Evolutionary conservation across 2,329 filamentous ascomycete genomes (phyloP).

Genomic region (Aspergillus amoenus): DNA sequence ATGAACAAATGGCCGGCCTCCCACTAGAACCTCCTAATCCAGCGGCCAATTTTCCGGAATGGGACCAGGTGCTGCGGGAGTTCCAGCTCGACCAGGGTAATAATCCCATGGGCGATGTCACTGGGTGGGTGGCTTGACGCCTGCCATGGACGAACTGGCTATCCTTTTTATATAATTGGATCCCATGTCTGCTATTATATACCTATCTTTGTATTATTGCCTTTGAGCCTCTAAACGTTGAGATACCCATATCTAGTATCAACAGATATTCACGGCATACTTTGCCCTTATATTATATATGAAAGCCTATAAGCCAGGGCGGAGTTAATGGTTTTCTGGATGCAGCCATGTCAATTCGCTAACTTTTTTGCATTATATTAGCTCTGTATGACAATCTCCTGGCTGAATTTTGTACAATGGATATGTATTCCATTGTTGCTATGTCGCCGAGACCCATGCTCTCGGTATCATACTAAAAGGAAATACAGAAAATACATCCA

Average conservation of each 20-base stretch:
- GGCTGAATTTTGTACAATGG: no score
- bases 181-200: neutral
- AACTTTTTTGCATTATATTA: no score
- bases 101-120: conserved; percentile 22
- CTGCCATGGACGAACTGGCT: neutral
- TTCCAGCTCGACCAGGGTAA: conserved; percentile 33
- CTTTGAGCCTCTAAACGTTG: neutral
- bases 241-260: neutral
- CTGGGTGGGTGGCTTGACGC: conserved; percentile 31
- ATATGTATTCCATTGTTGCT: no score
- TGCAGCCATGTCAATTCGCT: no score
- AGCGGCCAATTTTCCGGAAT: conserved; percentile 34
- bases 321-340: neutral
- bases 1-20: conserved; percentile 8
- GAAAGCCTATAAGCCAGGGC: neutral
- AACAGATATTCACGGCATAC: neutral
- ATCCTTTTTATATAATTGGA: neutral
- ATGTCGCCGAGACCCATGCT: no score
- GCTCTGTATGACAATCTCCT: no score
- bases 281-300: neutral
- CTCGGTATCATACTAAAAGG: neutral
- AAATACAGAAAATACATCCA: neutral
- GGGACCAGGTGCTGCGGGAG: conserved; percentile 40
- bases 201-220: neutral
- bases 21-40: conserved; percentile 18